Conservation (phyloP, 257 asterid species). For the Coffea canephora region DNA sequence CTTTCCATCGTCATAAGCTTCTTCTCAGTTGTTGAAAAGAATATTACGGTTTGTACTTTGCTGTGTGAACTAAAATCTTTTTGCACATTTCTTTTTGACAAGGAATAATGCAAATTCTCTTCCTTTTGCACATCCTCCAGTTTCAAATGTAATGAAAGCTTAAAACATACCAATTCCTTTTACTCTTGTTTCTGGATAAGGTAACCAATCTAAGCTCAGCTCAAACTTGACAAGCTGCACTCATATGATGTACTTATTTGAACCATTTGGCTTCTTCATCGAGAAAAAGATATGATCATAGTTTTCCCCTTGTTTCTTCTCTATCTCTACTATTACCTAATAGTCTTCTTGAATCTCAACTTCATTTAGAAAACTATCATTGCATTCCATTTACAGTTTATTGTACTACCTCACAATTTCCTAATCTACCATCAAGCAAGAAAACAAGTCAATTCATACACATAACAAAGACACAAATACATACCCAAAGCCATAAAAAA, state of each 20-base stretch:
- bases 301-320: not conserved
- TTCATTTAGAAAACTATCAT: not conserved
- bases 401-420: not conserved
- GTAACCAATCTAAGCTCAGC: not conserved
- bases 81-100: not conserved
- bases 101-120: not conserved
- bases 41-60: not conserved
- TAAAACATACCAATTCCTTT: not conserved
- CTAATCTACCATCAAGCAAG: not conserved
- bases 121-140: not conserved
- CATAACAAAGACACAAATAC: not conserved
- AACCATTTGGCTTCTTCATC: not conserved
- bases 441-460: not conserved
- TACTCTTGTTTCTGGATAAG: not conserved
- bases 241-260: not conserved
- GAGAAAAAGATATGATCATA: not conserved
- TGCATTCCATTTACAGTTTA: not conserved
- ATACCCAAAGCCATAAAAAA: not conserved
- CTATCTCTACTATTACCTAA: not conserved
- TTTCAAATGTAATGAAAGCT: not conserved
- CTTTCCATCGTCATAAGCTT: not conserved
- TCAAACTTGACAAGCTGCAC: not conserved
- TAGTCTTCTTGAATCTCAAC: not conserved
- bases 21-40: not conserved
- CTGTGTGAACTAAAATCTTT: not conserved